These are phyloP conservation scores for Chlorella sp. DNA, from an alignment of 139 green algal species.

Conservation along the genomic window DNA sequence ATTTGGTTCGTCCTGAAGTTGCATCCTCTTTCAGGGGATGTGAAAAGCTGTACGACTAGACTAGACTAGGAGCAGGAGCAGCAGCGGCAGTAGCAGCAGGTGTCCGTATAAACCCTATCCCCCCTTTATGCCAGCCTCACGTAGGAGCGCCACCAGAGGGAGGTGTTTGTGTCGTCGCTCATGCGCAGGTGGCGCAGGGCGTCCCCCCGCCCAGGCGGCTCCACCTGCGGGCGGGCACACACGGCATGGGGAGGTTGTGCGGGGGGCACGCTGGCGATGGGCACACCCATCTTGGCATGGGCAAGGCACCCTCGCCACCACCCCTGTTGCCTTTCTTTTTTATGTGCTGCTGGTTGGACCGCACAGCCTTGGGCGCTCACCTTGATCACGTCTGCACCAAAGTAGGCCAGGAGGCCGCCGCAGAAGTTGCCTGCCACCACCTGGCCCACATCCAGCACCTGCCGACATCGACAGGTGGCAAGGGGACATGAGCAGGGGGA, in stretches of 20 bases:
- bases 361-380: too few relatives aligned
- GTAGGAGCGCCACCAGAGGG: slow-evolving; percentile 78
- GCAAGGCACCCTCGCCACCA: too few relatives aligned
- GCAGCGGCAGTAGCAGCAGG: too few relatives aligned
- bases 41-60: too few relatives aligned
- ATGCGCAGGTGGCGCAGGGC: slow-evolving; percentile 71
- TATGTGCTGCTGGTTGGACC: too few relatives aligned
- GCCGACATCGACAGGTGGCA: neutral
- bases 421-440: slow-evolving; percentile 84
- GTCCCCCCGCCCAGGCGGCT: slow-evolving; percentile 69
- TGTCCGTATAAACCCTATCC: too few relatives aligned
- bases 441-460: slow-evolving; percentile 79
- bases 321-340: too few relatives aligned
- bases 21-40: too few relatives aligned
- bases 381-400: slow-evolving; percentile 85
- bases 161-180: slow-evolving; percentile 64
- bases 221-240: slow-evolving; percentile 48
- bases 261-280: neutral
- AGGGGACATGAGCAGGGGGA: too few relatives aligned
- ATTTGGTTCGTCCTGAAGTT: too few relatives aligned
- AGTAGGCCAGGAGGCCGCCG: slow-evolving; percentile 69
- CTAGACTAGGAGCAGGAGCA: too few relatives aligned
- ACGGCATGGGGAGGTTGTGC: neutral
- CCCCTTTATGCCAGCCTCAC: neutral
- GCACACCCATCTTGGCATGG: too few relatives aligned